These are phyloP conservation scores for Pyrenopolyporus hunteri DNA, from an alignment of 495 filamentous ascomycete genomes.

Conservation along the genomic window DNA sequence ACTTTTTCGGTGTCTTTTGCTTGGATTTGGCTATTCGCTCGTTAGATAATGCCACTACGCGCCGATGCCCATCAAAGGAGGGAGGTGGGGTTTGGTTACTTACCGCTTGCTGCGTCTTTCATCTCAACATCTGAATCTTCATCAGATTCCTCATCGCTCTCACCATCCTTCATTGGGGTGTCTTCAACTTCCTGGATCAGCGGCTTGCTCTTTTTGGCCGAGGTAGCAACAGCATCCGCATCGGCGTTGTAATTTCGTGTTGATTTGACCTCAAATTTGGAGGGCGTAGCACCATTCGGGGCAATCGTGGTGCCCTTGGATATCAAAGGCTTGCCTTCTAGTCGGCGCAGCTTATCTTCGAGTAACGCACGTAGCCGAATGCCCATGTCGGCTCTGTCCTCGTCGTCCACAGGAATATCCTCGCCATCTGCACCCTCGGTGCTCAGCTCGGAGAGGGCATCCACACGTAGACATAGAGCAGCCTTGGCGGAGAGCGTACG, in stretches of 20 bases:
- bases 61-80: neutral
- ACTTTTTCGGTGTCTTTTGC: conserved; percentile 53
- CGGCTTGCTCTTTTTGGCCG: conserved; percentile 67
- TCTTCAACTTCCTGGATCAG: conserved; percentile 63
- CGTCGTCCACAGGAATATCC: conserved; percentile 76
- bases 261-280: conserved; percentile 92
- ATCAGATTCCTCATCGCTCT: conserved; percentile 43
- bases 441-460: conserved; percentile 84
- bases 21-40: conserved; percentile 52
- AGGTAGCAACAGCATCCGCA: conserved; percentile 80
- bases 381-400: conserved; percentile 81
- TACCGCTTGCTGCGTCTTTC: conserved; percentile 40
- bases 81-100: too few relatives aligned
- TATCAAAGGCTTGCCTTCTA: conserved; percentile 91
- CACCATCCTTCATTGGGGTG: conserved; percentile 45
- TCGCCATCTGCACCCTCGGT: conserved; percentile 59
- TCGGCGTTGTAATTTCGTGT: conserved; percentile 95
- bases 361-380: conserved; percentile 75
- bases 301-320: conserved; percentile 75
- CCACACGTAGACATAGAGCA: conserved; percentile 88
- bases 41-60: conserved; percentile 44
- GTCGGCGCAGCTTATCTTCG: conserved; percentile 79
- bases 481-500: conserved; percentile 94
- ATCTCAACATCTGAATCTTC: conserved; percentile 41
- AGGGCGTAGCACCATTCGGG: conserved; percentile 70